Conservation (phyloP, 139 green algal genomes). For the Chlamydomonas sp. region DNA sequence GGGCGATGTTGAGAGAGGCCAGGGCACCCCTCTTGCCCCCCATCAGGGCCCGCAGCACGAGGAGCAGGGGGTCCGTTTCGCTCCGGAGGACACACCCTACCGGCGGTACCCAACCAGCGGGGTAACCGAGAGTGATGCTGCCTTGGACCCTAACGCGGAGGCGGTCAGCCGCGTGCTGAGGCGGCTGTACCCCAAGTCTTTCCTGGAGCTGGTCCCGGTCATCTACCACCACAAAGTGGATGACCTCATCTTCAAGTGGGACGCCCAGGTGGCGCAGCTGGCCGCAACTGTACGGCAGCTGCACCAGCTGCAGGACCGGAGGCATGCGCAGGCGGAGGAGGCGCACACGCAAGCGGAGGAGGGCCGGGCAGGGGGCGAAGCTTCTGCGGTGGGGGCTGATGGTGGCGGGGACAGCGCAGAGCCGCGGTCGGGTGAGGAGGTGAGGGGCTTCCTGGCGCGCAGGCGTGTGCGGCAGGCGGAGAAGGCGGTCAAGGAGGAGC, state of each 20-base stretch:
- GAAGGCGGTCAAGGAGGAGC: background rate
- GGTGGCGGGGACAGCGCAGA: background rate
- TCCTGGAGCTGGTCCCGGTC: constrained; percentile 19
- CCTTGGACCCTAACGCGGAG: background rate
- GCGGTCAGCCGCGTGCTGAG: constrained; percentile 2
- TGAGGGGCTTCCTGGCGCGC: no score
- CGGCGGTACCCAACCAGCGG: no score
- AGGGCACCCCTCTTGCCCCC: no score
- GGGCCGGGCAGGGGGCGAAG: background rate
- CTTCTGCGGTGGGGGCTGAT: background rate
- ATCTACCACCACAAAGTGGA: background rate
- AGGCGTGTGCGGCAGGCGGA: no score
- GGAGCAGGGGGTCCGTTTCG: no score
- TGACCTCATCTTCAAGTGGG: background rate
- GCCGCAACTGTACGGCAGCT: background rate
- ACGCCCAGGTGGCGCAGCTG: background rate
- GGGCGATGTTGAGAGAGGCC: no score
- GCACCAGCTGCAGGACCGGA: no score
- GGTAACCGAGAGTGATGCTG: background rate
- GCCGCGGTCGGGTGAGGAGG: no score
- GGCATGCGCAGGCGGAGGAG: background rate
- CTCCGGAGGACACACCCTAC: no score
- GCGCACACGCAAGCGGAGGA: background rate
- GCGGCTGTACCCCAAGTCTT: background rate
- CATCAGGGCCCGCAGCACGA: no score